Evolutionary conservation across 1,284 basidiomycete species (phyloP).

Genomic region (Sutorius eximius): DNA sequence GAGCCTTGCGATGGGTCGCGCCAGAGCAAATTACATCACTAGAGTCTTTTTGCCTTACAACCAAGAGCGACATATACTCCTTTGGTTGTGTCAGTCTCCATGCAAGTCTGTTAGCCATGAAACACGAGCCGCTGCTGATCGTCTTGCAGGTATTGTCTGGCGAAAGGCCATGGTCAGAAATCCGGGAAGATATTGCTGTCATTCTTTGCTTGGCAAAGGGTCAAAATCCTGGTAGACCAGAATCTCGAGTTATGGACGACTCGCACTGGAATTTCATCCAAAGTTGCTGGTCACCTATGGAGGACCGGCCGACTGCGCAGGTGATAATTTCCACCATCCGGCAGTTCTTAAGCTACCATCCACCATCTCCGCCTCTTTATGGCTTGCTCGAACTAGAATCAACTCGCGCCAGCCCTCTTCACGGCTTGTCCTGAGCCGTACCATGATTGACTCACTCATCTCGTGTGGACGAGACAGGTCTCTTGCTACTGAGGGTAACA

Average conservation of each 20-base stretch:
- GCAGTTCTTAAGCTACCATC: neutral
- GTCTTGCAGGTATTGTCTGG: conserved; percentile 5
- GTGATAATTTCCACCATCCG: neutral
- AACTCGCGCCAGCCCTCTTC: too few relatives aligned
- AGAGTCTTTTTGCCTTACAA: neutral
- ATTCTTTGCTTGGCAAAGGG: neutral
- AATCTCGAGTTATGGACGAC: conserved; percentile 1
- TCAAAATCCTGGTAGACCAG: conserved; percentile 4
- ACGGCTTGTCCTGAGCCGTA: too few relatives aligned
- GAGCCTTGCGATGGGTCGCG: neutral
- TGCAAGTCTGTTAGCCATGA: neutral
- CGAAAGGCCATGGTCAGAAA: conserved; percentile 6
- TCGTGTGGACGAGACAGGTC: too few relatives aligned
- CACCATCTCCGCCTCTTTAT: neutral
- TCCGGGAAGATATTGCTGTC: neutral
- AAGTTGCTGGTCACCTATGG: conserved; percentile 1
- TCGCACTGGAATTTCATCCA: conserved; percentile 7
- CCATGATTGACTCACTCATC: too few relatives aligned
- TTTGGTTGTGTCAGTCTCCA: neutral
- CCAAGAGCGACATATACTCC: neutral
- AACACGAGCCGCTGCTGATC: neutral
- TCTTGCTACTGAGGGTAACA: too few relatives aligned
- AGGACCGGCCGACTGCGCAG: neutral
- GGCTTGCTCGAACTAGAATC: neutral
- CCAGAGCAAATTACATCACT: neutral